Conservation (phyloP, 495 filamentous ascomycete species). For the Podospora fimiseda region DNA sequence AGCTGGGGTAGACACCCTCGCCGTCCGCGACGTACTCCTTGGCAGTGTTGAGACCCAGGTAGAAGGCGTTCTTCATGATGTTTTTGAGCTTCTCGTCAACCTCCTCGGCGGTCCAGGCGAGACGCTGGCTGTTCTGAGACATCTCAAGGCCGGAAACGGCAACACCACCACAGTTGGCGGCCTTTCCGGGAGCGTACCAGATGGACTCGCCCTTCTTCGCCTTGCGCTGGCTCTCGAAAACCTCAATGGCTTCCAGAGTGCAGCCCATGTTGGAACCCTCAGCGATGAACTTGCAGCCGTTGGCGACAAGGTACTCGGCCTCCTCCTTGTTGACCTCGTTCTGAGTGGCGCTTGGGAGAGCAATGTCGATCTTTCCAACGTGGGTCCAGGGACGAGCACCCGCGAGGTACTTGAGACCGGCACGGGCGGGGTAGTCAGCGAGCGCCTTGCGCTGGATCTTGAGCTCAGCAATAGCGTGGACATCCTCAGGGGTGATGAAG, state of each 20-base stretch:
- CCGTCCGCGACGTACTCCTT: constrained; percentile 71
- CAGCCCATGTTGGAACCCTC: constrained; percentile 99
- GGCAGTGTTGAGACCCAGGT: constrained; percentile 83
- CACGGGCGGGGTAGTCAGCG: constrained; percentile 46
- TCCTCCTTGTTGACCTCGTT: constrained; percentile 93
- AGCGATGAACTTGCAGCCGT: constrained; percentile 79
- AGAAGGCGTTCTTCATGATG: constrained; percentile 94
- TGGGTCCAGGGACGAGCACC: constrained; percentile 89
- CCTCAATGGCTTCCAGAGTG: constrained; percentile 89
- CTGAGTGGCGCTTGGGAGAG: constrained; percentile 89
- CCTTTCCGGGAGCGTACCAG: constrained; percentile 94
- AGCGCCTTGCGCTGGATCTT: constrained; percentile 86
- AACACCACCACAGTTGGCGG: constrained; percentile 95
- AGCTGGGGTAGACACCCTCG: constrained; percentile 78
- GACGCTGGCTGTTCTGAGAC: constrained; percentile 89
- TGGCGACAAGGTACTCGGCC: constrained; percentile 70
- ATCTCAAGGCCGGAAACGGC: constrained; percentile 98
- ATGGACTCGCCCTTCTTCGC: constrained; percentile 62
- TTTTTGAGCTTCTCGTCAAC: constrained; percentile 86
- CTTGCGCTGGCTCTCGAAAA: constrained; percentile 78
- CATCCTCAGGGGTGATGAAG: constrained; percentile 68
- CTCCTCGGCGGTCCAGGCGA: constrained; percentile 80
- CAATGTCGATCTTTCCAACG: constrained; percentile 81
- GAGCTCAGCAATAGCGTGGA: constrained; percentile 67
- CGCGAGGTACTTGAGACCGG: constrained; percentile 79